Evolutionary conservation across 2,329 filamentous ascomycete genomes (phyloP).

Genomic region (Dothidotthia symphoricarpi): DNA sequence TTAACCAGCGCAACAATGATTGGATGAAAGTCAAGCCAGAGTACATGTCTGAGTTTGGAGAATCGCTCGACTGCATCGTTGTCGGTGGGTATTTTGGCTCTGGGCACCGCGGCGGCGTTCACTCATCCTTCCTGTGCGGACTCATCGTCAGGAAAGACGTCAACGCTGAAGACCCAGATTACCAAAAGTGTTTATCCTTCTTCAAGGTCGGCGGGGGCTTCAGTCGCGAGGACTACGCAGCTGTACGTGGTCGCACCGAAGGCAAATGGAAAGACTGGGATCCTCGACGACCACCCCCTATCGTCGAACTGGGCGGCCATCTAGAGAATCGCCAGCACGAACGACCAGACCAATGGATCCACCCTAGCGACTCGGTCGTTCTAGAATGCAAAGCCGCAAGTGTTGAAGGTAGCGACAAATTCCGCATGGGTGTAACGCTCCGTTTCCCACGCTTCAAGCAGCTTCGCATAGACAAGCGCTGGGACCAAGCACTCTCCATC

Average conservation of each 20-base stretch:
- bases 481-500: conserved; percentile 75
- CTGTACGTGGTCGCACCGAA: conserved; percentile 78
- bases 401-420: conserved; percentile 71
- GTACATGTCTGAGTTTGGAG: conserved; percentile 95
- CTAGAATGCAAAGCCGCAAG: conserved; percentile 85
- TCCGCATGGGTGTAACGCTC: conserved; percentile 72
- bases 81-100: conserved; percentile 92
- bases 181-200: conserved; percentile 86
- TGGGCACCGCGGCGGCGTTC: conserved; percentile 74
- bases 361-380: conserved; percentile 82
- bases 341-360: conserved; percentile 88
- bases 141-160: conserved; percentile 71
- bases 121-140: conserved; percentile 90
- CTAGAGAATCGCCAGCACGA: conserved; percentile 69
- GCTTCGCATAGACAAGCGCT: conserved; percentile 77
- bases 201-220: conserved; percentile 98
- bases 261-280: conserved; percentile 93
- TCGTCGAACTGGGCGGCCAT: conserved; percentile 74
- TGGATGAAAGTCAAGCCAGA: conserved; percentile 99
- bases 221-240: conserved; percentile 76
- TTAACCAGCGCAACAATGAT: conserved; percentile 89
- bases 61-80: conserved; percentile 84
- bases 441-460: conserved; percentile 88
- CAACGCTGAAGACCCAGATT: conserved; percentile 54
- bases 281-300: conserved; percentile 69